Percentiles rank a stretch among this genome's conserved stretches.
These are phyloP conservation scores for Blastobotrys niveus DNA, from an alignment of 1,139 yeast species.

Conservation along the genomic window DNA sequence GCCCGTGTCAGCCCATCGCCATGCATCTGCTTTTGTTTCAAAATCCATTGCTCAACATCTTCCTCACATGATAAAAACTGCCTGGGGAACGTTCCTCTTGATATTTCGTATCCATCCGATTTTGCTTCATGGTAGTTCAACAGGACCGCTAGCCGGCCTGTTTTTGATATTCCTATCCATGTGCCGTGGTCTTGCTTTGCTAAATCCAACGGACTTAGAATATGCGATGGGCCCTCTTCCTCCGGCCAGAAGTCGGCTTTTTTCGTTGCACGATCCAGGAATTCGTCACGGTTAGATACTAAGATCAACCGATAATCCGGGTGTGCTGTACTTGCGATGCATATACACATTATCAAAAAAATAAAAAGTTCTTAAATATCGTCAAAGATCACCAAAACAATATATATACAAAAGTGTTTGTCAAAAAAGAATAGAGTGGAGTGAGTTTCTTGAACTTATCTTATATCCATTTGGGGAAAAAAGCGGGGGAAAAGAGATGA, in stretches of 20 bases:
- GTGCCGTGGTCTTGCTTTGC: slow-evolving; percentile 78
- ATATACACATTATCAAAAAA: slow-evolving; percentile 50
- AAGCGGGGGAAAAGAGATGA: too few species aligned
- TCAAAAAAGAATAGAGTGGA: too few species aligned
- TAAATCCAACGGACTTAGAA: slow-evolving; percentile 71
- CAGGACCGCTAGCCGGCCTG: slow-evolving; percentile 56
- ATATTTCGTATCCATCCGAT: slow-evolving; percentile 39
- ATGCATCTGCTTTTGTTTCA: slow-evolving; percentile 16
- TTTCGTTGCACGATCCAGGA: slow-evolving; percentile 63
- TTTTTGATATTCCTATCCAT: slow-evolving; percentile 73
- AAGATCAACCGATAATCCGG: slow-evolving; percentile 56
- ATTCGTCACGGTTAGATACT: slow-evolving; percentile 84
- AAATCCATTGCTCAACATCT: slow-evolving; percentile 44
- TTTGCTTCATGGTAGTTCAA: slow-evolving; percentile 57
- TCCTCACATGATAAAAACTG: slow-evolving; percentile 44
- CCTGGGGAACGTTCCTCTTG: slow-evolving; percentile 69
- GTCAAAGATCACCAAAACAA: too few species aligned
- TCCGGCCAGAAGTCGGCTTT: slow-evolving; percentile 50
- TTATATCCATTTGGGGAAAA: too few species aligned
- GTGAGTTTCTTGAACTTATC: too few species aligned
- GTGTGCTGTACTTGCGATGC: slow-evolving; percentile 54
- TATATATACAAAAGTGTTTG: too few species aligned
- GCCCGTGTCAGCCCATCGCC: slow-evolving; percentile 41
- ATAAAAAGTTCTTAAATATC: too few species aligned
- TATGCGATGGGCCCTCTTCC: slow-evolving; percentile 24